Evolutionary conservation across 306 rosid species (phyloP).

Genomic region (Oxytropis ochrocephala): DNA sequence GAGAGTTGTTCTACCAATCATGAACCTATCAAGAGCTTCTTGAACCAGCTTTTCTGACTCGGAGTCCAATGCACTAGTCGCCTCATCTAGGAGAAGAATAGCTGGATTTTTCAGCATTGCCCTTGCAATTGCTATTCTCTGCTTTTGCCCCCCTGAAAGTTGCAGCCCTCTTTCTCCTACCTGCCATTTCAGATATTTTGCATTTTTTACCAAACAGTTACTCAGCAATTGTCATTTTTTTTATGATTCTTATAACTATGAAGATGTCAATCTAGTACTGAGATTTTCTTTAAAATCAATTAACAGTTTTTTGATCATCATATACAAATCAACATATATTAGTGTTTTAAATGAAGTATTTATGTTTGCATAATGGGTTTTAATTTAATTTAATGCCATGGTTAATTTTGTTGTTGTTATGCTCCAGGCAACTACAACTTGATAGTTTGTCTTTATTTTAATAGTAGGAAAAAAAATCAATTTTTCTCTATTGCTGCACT

Average conservation of each 20-base stretch:
- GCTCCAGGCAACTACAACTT: not conserved
- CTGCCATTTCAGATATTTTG: slow-evolving; percentile 44
- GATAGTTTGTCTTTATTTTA: slow-evolving; percentile 14
- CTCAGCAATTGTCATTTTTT: not conserved
- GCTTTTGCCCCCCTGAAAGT: slow-evolving; percentile 94
- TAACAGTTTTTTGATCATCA: not conserved
- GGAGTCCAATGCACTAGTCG: slow-evolving; percentile 91
- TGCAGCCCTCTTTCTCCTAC: slow-evolving; percentile 94
- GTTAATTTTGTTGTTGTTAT: not conserved
- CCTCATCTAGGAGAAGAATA: slow-evolving; percentile 80
- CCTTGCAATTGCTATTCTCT: slow-evolving; percentile 92
- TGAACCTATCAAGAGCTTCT: slow-evolving; percentile 88
- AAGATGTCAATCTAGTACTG: not conserved
- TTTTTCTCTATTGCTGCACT: slow-evolving; percentile 30
- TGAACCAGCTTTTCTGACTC: slow-evolving; percentile 92
- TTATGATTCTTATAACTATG: not conserved
- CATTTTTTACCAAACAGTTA: not conserved
- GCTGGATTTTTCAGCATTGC: slow-evolving; percentile 94
- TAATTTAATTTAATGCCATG: not conserved
- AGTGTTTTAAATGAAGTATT: not conserved
- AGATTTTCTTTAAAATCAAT: not conserved
- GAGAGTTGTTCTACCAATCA: slow-evolving; percentile 91
- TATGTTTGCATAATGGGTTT: not conserved
- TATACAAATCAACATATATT: not conserved
- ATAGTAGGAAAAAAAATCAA: not conserved